Conservation (phyloP, 306 rosid genomes). For the Inga oerstediana region DNA sequence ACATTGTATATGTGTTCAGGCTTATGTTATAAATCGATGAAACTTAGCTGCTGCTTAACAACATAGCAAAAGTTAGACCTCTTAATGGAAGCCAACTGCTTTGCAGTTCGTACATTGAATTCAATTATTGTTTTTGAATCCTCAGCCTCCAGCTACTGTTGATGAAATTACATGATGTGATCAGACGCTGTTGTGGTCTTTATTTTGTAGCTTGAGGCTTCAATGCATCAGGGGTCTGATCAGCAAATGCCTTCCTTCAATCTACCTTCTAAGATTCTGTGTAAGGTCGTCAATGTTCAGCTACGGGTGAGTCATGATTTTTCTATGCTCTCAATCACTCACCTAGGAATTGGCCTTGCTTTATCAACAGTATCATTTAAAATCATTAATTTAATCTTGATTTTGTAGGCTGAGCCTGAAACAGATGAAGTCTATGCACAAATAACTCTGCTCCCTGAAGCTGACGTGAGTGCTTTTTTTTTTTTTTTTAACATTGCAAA, state of each 20-base stretch:
- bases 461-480: slow-evolving; percentile 61
- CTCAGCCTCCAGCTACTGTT: not conserved
- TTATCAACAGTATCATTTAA: not conserved
- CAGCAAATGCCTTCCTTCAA: slow-evolving; percentile 96
- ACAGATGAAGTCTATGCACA: slow-evolving; percentile 97
- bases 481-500: slow-evolving; percentile 4
- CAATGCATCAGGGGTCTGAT: slow-evolving; percentile 92
- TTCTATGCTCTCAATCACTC: not conserved
- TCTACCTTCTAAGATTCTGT: slow-evolving; percentile 84
- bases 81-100: not conserved
- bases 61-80: not conserved
- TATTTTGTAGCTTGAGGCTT: slow-evolving; percentile 80
- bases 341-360: not conserved
- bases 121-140: not conserved
- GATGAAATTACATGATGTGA: not conserved
- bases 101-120: not conserved
- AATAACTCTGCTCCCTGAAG: slow-evolving; percentile 82
- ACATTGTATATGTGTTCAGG: slow-evolving; percentile 25
- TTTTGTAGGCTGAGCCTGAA: slow-evolving; percentile 88
- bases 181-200: not conserved
- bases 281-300: slow-evolving; percentile 86
- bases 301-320: slow-evolving; percentile 67
- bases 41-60: not conserved
- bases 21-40: not conserved
- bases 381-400: slow-evolving; percentile 25